Evolutionary conservation across 2,329 filamentous ascomycete genomes (phyloP).

Genomic region (Botrytis tulipae): DNA sequence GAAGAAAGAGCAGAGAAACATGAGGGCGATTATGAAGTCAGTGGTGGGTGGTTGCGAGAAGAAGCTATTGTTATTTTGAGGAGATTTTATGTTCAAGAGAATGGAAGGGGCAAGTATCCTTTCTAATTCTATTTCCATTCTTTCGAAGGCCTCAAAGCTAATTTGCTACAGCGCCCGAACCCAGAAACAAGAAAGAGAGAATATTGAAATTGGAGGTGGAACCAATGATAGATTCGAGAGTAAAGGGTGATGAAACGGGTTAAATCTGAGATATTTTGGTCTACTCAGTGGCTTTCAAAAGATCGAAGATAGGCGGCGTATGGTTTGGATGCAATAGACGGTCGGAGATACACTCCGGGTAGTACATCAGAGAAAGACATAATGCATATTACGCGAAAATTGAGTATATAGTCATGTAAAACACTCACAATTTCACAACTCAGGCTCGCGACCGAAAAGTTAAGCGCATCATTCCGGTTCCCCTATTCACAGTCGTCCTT

Average conservation of each 20-base stretch:
- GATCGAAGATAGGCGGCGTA: background rate
- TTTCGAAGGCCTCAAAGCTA: conserved; percentile 2
- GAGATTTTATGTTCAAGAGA: conserved; percentile 97
- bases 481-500: conserved; percentile 19
- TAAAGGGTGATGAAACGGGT: background rate
- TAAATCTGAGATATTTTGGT: background rate
- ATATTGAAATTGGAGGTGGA: conserved; percentile 39
- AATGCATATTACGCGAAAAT: background rate
- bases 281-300: background rate
- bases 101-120: conserved; percentile 73
- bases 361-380: background rate
- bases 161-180: conserved; percentile 35
- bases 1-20: conserved; percentile 48
- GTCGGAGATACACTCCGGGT: background rate
- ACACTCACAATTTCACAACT: background rate
- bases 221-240: conserved; percentile 27
- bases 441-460: background rate
- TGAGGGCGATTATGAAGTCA: conserved; percentile 76
- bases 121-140: background rate
- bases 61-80: conserved; percentile 90
- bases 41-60: conserved; percentile 76
- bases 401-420: background rate
- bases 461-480: conserved; percentile 13
- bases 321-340: background rate
- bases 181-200: conserved; percentile 38